Conservation (phyloP, 2,329 filamentous ascomycete genomes). For the Fusarium caatingaense region DNA sequence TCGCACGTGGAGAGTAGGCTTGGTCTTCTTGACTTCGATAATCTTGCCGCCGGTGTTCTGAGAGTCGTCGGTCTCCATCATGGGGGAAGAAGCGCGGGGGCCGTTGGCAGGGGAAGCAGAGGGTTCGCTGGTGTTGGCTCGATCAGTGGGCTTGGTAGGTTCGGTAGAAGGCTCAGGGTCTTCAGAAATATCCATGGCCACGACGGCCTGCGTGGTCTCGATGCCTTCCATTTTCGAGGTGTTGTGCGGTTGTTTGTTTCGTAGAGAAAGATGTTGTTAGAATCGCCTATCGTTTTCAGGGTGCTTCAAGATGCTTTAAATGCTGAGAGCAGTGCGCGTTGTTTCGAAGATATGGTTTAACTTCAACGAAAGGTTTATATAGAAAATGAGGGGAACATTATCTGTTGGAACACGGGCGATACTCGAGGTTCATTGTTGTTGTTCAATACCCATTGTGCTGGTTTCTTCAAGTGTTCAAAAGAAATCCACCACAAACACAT, state of each 20-base stretch:
- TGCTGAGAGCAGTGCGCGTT: neutral
- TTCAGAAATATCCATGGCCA: conserved; percentile 17
- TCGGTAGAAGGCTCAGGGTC: neutral
- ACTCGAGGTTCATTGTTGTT: conserved; percentile 8
- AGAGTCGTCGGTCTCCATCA: neutral
- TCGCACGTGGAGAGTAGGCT: conserved; percentile 19
- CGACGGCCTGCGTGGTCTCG: conserved; percentile 1
- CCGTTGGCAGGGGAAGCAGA: neutral
- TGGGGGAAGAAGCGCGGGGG: neutral
- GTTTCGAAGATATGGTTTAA: neutral
- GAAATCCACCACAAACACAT: conserved; percentile 7
- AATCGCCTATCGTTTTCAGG: neutral
- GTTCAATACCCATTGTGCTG: conserved; percentile 1
- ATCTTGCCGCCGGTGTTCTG: conserved; percentile 2
- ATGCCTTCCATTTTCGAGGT: conserved; percentile 15
- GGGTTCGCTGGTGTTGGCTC: neutral
- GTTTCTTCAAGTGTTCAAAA: conserved; percentile 10
- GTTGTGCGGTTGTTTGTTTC: neutral
- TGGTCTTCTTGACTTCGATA: conserved; percentile 13
- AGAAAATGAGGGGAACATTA: conserved; percentile 1
- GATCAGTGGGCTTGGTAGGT: neutral
- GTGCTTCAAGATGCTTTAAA: neutral
- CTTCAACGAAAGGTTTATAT: neutral
- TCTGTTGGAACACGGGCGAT: neutral
- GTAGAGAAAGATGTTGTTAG: neutral